phyloP scores from a whole-genome alignment of 176 grass and related monocot species.

The Zea mays region Zm-B73-REFERENCE-NAM-5.0 NC_050098.1:223188501-223189000 shows the following conservation, averaged over 20 bases:
- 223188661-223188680: background rate
- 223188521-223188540: background rate
- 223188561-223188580: background rate
- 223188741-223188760: background rate
- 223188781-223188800: background rate
- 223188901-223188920: background rate
- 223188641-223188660: background rate
- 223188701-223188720: background rate
- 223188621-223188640: background rate
- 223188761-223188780: background rate
- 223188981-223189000: background rate
- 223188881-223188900: too few relatives aligned
- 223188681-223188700: background rate
- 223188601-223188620: too few relatives aligned
- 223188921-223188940: background rate
- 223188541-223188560: background rate
- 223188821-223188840: conserved; percentile 15
- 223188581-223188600: background rate
- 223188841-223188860: background rate
- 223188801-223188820: background rate
- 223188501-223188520: too few relatives aligned
- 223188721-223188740: background rate
- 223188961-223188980: background rate
- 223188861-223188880: background rate
- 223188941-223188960: background rate